Base-by-base conservation (phyloP, 805 yeast species). In the Debaryomyces hansenii region DNA sequence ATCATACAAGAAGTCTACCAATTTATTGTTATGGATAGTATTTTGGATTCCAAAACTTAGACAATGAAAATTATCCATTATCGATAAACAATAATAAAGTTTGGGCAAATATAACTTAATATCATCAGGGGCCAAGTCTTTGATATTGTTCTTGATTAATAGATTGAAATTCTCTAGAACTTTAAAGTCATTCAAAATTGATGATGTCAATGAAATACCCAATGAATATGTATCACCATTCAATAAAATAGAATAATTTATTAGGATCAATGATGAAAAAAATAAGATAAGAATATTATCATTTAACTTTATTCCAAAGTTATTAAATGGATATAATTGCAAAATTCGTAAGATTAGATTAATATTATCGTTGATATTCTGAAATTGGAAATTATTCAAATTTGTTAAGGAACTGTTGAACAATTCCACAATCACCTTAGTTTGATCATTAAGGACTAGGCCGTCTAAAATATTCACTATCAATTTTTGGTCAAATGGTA, bases 161-260 rank as follows among this genome's bases (percentile, higher is more conserved):
- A 70, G 76, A 24, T 71, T 64, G 54, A 72, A 67, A 40, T 70
- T 66, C 44, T 77, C 74, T 52, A 72, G 70, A 7, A 84, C 62
- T 50, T 75, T 75, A 61, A 81, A 77, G 54, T 83, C 89, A 58
- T 80, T 80, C 56, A 83, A 78, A 11, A 82, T 70, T 1, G 83
- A 66, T 11, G 76, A 70, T 1, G 85, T 69, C 37, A 61, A 67
- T 3, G 82, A 74, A 24, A 85, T 68, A 1, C 84, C 83, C 34
- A 82, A 64, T 5, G 87, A 79, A 55, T 79, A 82, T 31, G 75
- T 72, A 43, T 78, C 80, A 0, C 91, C 90, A 20, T 82, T 77
- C 35, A 83, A 66, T 2, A 83, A 64, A 8, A 83, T 72, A 8
- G 81, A 65, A 55, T 82, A 85, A 56, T 84, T 84, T 27, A 82